Evolutionary conservation across 805 yeast species (phyloP).

Genomic region (Starmerella etchellsii): DNA sequence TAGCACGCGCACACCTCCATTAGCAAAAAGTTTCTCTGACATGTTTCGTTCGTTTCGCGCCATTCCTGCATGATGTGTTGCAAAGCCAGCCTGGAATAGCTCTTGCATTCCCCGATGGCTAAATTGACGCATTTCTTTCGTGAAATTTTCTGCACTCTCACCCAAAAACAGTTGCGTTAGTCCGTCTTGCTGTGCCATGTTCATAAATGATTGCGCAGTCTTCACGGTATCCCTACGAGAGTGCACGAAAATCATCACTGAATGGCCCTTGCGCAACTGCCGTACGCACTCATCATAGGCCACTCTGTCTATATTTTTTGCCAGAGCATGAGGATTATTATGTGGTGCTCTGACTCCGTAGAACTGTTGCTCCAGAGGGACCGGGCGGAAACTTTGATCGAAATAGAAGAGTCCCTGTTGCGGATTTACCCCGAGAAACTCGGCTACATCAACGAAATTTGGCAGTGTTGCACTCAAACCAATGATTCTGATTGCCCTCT

Average conservation of each 20-base stretch:
- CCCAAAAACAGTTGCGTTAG: constrained; percentile 19
- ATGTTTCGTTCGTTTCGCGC: constrained; percentile 76
- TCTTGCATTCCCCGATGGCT: constrained; percentile 72
- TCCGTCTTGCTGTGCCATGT: constrained; percentile 47
- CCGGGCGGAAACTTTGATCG: constrained; percentile 76
- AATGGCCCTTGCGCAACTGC: constrained; percentile 57
- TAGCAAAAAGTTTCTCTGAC: constrained; percentile 73
- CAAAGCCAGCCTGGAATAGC: constrained; percentile 54
- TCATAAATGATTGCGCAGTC: constrained; percentile 61
- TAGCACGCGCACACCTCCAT: constrained; percentile 76
- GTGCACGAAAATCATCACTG: constrained; percentile 94
- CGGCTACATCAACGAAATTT: constrained; percentile 75
- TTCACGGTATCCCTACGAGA: constrained; percentile 86
- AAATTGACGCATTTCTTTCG: constrained; percentile 53
- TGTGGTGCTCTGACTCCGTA: constrained; percentile 69
- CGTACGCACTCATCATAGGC: constrained; percentile 65
- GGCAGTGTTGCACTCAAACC: constrained; percentile 92
- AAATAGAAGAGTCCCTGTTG: constrained; percentile 59
- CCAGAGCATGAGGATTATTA: constrained; percentile 10
- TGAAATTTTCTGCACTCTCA: constrained; percentile 25
- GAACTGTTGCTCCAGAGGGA: constrained; percentile 80
- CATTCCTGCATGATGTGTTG: constrained; percentile 97
- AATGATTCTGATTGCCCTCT: constrained; percentile 53
- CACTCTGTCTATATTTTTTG: constrained; percentile 52
- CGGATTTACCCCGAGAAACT: constrained; percentile 59